Base-by-base conservation (phyloP, 345 rosid species). In the Populus ilicifolia region DNA sequence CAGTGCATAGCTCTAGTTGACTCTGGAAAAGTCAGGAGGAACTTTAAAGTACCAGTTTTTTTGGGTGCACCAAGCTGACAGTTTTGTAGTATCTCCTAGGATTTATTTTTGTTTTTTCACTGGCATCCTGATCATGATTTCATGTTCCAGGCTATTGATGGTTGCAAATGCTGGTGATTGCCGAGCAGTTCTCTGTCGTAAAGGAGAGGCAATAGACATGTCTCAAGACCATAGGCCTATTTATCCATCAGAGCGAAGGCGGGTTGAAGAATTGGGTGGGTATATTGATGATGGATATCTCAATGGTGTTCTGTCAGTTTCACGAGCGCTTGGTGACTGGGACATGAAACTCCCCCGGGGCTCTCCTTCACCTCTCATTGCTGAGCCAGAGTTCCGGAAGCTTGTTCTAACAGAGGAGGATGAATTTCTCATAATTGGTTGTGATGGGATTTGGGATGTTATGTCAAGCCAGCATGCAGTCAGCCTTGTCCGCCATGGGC, bases 361-460 rank as follows among this genome's bases (percentile, higher is more conserved):
- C 20, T 83, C 89, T n/a, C 78, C 86, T 43, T 91, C 96, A 4
- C 98, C 97, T 27, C 92, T 95, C 17, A 90, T 89, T 0, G 82
- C 97, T 0, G 98, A 93, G 75, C 99, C 99, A 0, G 97, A 95
- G 74, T 84, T 93, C 77, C 81, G 46, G 30, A 92, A 83, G 75
- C 69, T 85, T 74, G 84, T 83, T 25, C 72, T 95, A 17, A 89
- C 90, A 1, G 95, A 91, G 80, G 97, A 93, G 0, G 98, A 93
- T 18, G 99, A 95, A 85, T 95, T 95, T 78, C 91, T 95, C 25
- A 87, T 95, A 27, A 88, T 95, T 0, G 97, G 96, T 1, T 95
- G 98, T 73, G 98, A 95, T 16, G 99, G 99, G 52, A 86, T 95
- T 16, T 95, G 98, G 97, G 99, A 95, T 75, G 97, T 89, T 1